Evolutionary conservation across 2,329 filamentous ascomycete genomes (phyloP).

Genomic region (Fusarium burgessii): DNA sequence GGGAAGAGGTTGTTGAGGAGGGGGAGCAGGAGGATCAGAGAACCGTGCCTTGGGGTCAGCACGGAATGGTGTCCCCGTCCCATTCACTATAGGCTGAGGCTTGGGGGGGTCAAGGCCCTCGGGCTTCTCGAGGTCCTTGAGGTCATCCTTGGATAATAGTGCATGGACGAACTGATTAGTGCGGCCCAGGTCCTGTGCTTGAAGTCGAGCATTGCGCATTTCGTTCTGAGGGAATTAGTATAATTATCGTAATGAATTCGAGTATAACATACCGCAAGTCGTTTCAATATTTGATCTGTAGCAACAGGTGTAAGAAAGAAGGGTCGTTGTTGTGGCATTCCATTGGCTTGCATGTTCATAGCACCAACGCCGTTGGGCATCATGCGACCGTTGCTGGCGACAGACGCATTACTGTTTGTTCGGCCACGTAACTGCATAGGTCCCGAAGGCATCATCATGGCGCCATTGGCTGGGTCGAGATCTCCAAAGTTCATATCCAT

Average conservation of each 20-base stretch:
- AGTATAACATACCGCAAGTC: constrained; percentile 50
- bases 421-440: constrained; percentile 78
- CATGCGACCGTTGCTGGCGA: constrained; percentile 71
- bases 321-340: constrained; percentile 78
- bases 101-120: constrained; percentile 63
- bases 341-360: constrained; percentile 66
- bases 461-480: constrained; percentile 82
- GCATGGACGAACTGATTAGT: constrained; percentile 85
- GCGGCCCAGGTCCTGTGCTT: constrained; percentile 85
- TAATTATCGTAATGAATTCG: neutral
- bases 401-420: constrained; percentile 74
- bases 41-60: constrained; percentile 85
- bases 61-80: constrained; percentile 67
- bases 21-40: constrained; percentile 91
- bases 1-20: constrained; percentile 90
- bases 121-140: constrained; percentile 69
- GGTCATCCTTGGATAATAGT: constrained; percentile 77
- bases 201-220: constrained; percentile 88
- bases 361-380: constrained; percentile 57
- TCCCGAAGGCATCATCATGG: constrained; percentile 77
- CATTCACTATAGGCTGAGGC: constrained; percentile 61
- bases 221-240: constrained; percentile 73
- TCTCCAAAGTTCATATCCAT: constrained; percentile 94
- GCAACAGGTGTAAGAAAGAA: constrained; percentile 91
- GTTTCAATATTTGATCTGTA: constrained; percentile 92